Evolutionary conservation across 495 filamentous ascomycete genomes (phyloP).

Genomic region (Pseudevernia furfuracea): DNA sequence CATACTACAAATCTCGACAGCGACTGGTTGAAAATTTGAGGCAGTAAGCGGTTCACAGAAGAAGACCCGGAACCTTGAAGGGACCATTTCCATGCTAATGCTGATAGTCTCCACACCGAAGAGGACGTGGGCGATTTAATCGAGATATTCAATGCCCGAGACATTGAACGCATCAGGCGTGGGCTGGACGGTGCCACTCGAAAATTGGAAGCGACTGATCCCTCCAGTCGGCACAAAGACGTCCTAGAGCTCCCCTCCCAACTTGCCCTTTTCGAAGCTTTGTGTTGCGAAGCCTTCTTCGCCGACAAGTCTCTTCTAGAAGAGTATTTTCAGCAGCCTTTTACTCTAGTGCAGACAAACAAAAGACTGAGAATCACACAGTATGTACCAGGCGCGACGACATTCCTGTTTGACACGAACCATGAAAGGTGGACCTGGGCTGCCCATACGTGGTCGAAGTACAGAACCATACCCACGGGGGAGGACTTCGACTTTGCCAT

Average conservation of each 20-base stretch:
- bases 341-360: constrained; percentile 65
- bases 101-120: constrained; percentile 47
- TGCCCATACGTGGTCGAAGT: constrained; percentile 54
- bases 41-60: constrained; percentile 32
- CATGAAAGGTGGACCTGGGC: constrained; percentile 59
- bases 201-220: constrained; percentile 42
- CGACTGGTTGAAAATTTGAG: constrained; percentile 54
- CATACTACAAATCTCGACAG: constrained; percentile 68
- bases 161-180: constrained; percentile 53
- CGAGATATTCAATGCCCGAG: constrained; percentile 47
- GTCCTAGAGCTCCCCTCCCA: constrained; percentile 44
- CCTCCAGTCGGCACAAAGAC: constrained; percentile 41
- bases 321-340: constrained; percentile 65
- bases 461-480: constrained; percentile 47
- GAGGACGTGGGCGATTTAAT: constrained; percentile 53
- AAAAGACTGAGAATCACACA: constrained; percentile 60
- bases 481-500: constrained; percentile 80
- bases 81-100: constrained; percentile 7
- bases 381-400: constrained; percentile 68
- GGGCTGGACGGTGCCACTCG: constrained; percentile 46
- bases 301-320: constrained; percentile 44
- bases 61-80: background rate
- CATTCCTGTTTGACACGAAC: constrained; percentile 68
- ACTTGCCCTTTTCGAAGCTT: constrained; percentile 55
- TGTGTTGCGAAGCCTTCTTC: constrained; percentile 56